Base-by-base conservation (phyloP, 805 yeast genomes). In the Candida xyloterini region DNA sequence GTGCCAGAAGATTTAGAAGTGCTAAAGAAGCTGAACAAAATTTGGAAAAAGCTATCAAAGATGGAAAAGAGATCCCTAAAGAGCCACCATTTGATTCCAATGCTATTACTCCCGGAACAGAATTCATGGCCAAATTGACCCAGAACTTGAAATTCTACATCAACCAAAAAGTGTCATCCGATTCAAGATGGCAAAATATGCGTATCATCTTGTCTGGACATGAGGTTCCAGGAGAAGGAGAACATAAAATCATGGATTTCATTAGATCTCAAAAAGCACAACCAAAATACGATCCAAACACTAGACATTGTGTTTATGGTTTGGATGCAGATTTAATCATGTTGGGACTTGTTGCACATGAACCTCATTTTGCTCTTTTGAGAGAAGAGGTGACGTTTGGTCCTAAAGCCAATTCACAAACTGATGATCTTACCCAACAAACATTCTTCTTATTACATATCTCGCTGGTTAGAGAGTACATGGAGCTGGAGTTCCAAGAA, bases 201-300 rank as follows among this genome's bases (percentile, higher is more conserved):
- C 75, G 84, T 39, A 74, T 91, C 44, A 71, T 91, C 22, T 72
- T 91, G 45, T 83, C 93, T 38, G 98, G 96, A 26, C 96, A 88
- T 55, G 96, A 90, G 62, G 97, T 87, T 14, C 98, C 98, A 3
- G 98, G 98, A 52, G 98, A 91, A 70, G 98, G 98, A 65, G 98
- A 91, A 67, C 98, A 91, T 66, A 91, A 91, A 59, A 89, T 91
- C 51, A 91, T 90, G 97, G 87, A 87, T 53, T 88, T 78, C 54
- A 88, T 91, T 49, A 79, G 97, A 65, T 67, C 77, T 30, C 73
- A 80, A 65, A 84, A 85, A 60, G 76, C 90, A n/a, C 82, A 80
- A 55, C 73, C 77, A 0, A 79, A 70, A 35, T 86, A 85, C 56
- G 73, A 87, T 56, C 79, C 89, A 34, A 86, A 91, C 60, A 72